These are phyloP conservation scores for Pseudomassariella vexata DNA, from an alignment of 2,329 filamentous ascomycete genomes.

Conservation along the genomic window DNA sequence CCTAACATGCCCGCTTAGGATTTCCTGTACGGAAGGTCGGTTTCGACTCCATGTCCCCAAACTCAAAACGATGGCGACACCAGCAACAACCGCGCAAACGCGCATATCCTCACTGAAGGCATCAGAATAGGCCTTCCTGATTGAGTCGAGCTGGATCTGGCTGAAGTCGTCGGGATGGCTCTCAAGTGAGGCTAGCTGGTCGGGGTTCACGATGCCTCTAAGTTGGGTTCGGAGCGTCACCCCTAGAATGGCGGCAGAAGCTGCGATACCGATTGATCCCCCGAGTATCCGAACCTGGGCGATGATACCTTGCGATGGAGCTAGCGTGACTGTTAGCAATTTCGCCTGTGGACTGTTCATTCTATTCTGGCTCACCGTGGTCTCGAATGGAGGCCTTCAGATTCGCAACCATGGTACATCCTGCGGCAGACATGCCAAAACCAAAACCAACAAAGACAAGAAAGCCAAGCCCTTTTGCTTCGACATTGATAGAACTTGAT, in stretches of 20 bases:
- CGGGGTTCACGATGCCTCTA: constrained; percentile 18
- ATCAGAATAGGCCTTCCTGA: constrained; percentile 34
- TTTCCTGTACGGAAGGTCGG: constrained; percentile 21
- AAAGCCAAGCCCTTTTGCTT: constrained; percentile 42
- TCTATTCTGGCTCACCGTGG: constrained; percentile 31
- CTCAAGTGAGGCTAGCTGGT: constrained; percentile 20
- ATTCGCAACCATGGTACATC: constrained; percentile 39
- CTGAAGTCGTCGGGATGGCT: constrained; percentile 15
- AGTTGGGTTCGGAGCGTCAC: constrained; percentile 24
- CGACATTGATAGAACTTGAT: constrained; percentile 25
- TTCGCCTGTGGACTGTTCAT: background rate
- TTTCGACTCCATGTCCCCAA: constrained; percentile 31
- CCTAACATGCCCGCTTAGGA: constrained; percentile 14
- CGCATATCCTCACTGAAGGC: constrained; percentile 42
- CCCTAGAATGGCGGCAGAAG: constrained; percentile 41
- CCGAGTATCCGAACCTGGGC: constrained; percentile 46
- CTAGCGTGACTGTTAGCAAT: constrained; percentile 23
- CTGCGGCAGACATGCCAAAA: constrained; percentile 42
- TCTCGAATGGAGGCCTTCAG: constrained; percentile 36
- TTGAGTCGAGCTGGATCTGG: constrained; percentile 19
- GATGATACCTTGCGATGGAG: constrained; percentile 46
- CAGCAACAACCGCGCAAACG: constrained; percentile 35
- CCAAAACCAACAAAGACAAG: constrained; percentile 46
- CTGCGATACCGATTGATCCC: constrained; percentile 48
- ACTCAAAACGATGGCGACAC: constrained; percentile 31